These are phyloP conservation scores for Colletotrichum chrysophilum DNA, from an alignment of 2,329 filamentous ascomycete species.

Conservation along the genomic window DNA sequence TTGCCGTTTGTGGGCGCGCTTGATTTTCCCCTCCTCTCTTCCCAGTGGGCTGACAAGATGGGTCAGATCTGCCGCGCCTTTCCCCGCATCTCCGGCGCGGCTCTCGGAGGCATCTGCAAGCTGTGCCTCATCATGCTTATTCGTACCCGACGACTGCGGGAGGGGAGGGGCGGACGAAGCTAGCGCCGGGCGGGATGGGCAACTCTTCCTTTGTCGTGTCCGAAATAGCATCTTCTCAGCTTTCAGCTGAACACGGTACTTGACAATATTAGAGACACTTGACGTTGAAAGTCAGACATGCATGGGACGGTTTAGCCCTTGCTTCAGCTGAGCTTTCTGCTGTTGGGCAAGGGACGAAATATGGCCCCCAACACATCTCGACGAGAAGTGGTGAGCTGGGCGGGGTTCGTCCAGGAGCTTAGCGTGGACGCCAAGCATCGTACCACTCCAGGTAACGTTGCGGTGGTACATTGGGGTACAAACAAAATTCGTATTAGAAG, in stretches of 20 bases:
- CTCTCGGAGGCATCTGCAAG: not conserved
- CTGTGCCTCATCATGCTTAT: not conserved
- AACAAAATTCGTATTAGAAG: not conserved
- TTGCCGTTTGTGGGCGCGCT: not conserved
- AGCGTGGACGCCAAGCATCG: not conserved
- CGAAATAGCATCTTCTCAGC: not conserved
- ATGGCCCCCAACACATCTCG: not conserved
- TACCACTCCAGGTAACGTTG: not conserved
- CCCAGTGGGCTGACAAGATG: not conserved
- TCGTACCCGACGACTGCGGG: not conserved
- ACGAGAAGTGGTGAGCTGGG: not conserved
- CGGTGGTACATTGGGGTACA: not conserved
- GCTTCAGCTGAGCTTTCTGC: not conserved
- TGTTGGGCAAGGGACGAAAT: not conserved
- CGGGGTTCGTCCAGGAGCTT: not conserved
- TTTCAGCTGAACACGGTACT: not conserved
- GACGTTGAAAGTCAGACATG: not conserved
- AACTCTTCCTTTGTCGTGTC: not conserved
- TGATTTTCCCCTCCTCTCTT: not conserved
- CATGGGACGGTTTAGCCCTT: not conserved
- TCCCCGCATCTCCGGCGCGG: conserved; percentile 11
- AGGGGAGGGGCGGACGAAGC: not conserved
- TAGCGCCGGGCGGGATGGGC: not conserved
- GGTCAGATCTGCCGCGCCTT: not conserved
- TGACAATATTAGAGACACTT: not conserved